These are phyloP conservation scores for Vitis amurensis DNA, from an alignment of 164 flowering plant species.

Conservation along the genomic window DNA sequence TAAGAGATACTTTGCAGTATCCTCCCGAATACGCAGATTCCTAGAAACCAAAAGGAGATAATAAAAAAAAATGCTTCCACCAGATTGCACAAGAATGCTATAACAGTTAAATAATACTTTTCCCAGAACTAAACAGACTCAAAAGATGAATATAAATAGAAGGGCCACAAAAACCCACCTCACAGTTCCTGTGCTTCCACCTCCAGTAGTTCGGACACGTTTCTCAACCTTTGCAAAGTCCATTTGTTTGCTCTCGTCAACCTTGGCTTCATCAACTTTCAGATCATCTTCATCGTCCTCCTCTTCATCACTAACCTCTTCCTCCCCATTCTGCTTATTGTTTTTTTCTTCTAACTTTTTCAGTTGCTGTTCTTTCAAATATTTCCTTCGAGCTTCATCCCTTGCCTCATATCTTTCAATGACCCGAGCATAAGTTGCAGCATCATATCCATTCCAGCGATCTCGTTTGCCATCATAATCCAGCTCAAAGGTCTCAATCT, in stretches of 20 bases:
- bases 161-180: conserved; percentile 28
- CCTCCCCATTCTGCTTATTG: conserved; percentile 46
- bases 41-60: conserved; percentile 39
- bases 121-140: conserved; percentile 15
- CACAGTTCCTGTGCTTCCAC: conserved; percentile 98
- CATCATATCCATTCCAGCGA: conserved; percentile 87
- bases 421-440: conserved; percentile 64
- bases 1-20: conserved; percentile 84
- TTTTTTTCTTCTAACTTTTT: conserved; percentile 84
- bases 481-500: conserved; percentile 71
- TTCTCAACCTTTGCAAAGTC: conserved; percentile 97
- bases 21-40: conserved; percentile 92
- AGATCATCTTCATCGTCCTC: conserved; percentile 79
- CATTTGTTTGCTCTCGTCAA: conserved; percentile 94
- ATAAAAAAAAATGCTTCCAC: too few species aligned
- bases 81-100: too few species aligned
- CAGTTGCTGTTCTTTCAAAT: conserved; percentile 70
- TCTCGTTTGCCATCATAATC: conserved; percentile 91
- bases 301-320: conserved; percentile 64
- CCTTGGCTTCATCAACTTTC: conserved; percentile 86
- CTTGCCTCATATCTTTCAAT: conserved; percentile 75
- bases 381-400: conserved; percentile 80
- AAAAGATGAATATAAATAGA: conserved; percentile 25
- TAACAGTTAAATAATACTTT: too few species aligned
- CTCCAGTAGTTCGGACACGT: conserved; percentile 99